Percentiles rank a stretch among this genome's conserved stretches.
Conservation (phyloP, 768 basidiomycete species). For the Crucibulum laeve region DNA sequence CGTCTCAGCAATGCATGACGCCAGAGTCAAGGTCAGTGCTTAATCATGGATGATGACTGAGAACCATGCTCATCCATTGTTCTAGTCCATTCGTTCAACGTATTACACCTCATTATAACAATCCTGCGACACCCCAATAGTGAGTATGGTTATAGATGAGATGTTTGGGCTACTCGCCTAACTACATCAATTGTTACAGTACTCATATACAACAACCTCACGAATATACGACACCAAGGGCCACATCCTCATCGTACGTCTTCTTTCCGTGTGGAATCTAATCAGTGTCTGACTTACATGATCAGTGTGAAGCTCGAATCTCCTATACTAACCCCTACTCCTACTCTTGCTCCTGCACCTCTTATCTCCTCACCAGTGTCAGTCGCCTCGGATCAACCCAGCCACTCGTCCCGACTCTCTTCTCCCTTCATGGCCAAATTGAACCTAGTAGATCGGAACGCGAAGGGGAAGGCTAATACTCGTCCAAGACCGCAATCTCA, state of each 20-base stretch:
- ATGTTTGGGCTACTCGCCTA: constrained; percentile 5
- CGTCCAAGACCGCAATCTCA: constrained; percentile 11
- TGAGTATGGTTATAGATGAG: constrained; percentile 13
- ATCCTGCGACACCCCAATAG: constrained; percentile 25
- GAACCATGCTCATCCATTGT: constrained; percentile 6
- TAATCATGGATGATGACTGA: neutral
- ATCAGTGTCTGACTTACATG: neutral
- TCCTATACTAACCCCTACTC: constrained; percentile 7
- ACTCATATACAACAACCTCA: constrained; percentile 6
- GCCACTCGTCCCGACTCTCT: constrained; percentile 30
- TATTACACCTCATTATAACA: constrained; percentile 15
- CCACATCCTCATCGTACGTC: constrained; percentile 14
- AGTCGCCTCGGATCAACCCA: constrained; percentile 16
- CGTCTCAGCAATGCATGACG: constrained; percentile 35
- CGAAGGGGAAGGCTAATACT: constrained; percentile 10
- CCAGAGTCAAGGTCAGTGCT: constrained; percentile 40
- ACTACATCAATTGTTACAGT: neutral
- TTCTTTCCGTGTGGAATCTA: constrained; percentile 1
- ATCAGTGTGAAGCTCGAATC: constrained; percentile 16
- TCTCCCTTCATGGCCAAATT: constrained; percentile 44
- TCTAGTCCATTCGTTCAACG: constrained; percentile 13
- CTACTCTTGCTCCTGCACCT: constrained; percentile 17
- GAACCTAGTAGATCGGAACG: constrained; percentile 19
- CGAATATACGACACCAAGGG: constrained; percentile 23
- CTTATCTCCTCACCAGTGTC: constrained; percentile 25